A percentile compares a stretch with the other conserved stretches of the same genome.
Evolutionary conservation across 805 yeast genomes (phyloP).

Genomic region (Scheffersomyces spartinae): DNA sequence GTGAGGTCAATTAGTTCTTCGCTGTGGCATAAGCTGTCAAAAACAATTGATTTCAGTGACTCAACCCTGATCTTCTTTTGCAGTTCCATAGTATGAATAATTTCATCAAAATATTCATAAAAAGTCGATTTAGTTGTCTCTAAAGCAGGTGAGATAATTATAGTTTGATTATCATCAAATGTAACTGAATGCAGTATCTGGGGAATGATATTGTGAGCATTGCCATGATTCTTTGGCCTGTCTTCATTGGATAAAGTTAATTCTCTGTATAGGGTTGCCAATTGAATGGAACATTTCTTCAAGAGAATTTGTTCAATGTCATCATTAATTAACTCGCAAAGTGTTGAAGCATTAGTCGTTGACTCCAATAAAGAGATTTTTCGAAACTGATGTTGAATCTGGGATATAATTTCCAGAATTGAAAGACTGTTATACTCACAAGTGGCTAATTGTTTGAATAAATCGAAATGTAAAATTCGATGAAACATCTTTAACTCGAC

Average conservation of each 20-base stretch:
- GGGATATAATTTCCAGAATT: slow-evolving; percentile 5
- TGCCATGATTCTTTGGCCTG: background rate
- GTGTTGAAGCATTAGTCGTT: slow-evolving; percentile 7
- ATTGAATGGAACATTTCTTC: slow-evolving; percentile 9
- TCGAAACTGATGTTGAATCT: slow-evolving; percentile 8
- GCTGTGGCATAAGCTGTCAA: slow-evolving; percentile 8
- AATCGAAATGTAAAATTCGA: background rate
- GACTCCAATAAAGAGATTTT: slow-evolving; percentile 9
- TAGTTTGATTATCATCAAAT: slow-evolving; percentile 22
- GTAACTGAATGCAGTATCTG: slow-evolving; percentile 30
- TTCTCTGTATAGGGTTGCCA: slow-evolving; percentile 2
- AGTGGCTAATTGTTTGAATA: slow-evolving; percentile 7
- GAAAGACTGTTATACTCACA: slow-evolving; percentile 7
- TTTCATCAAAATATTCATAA: slow-evolving; percentile 9
- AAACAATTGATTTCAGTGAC: slow-evolving; percentile 1
- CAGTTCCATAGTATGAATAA: slow-evolving; percentile 9
- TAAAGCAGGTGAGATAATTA: slow-evolving; percentile 30
- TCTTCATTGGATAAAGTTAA: slow-evolving; percentile 1
- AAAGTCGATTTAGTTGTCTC: slow-evolving; percentile 21
- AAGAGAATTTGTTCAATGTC: slow-evolving; percentile 12
- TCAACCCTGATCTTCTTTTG: slow-evolving; percentile 6
- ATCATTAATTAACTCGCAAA: slow-evolving; percentile 12
- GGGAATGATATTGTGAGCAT: too few species aligned
- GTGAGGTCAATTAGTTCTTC: slow-evolving; percentile 19
- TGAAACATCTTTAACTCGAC: slow-evolving; percentile 3